Conservation (phyloP, 2,329 filamentous ascomycete species). For the Nothomitra cinnamomea region DNA sequence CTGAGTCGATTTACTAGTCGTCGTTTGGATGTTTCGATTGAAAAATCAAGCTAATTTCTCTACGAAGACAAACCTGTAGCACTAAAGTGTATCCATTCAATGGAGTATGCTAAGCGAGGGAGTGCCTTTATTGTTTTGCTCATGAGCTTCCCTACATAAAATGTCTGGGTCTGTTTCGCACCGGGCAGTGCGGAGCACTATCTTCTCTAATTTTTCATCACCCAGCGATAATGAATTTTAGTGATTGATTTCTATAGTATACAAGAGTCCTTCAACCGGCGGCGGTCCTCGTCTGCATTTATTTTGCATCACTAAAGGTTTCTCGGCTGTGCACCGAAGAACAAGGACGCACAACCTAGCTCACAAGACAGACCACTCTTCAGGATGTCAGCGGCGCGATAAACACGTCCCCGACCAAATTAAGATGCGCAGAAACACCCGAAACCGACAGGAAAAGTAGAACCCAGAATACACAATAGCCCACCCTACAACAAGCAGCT, state of each 20-base stretch:
- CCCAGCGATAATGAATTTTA: background rate
- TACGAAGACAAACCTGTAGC: too few species aligned
- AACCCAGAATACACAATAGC: background rate
- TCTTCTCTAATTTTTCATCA: too few species aligned
- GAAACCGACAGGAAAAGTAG: background rate
- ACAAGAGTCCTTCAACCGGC: conserved; percentile 2
- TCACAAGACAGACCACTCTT: background rate
- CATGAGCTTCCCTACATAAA: too few species aligned
- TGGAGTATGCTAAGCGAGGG: too few species aligned
- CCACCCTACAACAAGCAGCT: background rate
- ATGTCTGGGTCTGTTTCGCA: too few species aligned
- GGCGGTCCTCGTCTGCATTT: too few species aligned
- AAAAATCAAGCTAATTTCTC: too few species aligned
- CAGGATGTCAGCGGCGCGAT: background rate
- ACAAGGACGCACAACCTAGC: background rate
- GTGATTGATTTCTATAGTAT: background rate
- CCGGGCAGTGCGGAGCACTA: too few species aligned
- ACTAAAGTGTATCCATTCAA: too few species aligned
- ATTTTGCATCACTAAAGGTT: background rate
- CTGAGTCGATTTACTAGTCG: too few species aligned
- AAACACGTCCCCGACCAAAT: background rate
- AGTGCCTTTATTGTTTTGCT: too few species aligned
- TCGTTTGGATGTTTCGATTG: too few species aligned
- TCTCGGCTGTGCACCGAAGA: background rate
- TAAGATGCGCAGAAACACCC: background rate